Conservation (phyloP, 2,329 filamentous ascomycete species). For the Neophaeococcomyces mojaviensis region DNA sequence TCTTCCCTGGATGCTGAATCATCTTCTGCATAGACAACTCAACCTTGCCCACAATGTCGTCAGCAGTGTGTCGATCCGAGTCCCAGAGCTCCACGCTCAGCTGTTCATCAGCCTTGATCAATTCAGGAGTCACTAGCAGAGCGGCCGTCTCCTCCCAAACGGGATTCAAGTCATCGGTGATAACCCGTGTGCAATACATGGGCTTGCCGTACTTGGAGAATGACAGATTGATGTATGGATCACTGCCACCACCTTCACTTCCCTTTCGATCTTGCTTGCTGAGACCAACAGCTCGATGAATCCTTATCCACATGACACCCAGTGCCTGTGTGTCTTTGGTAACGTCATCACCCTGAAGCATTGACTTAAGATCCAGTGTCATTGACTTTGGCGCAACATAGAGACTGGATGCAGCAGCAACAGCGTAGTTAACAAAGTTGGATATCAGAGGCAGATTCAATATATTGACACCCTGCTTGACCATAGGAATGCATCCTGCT, state of each 20-base stretch:
- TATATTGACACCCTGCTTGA: conserved; percentile 84
- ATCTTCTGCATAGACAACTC: conserved; percentile 91
- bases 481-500: conserved; percentile 84
- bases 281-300: conserved; percentile 76
- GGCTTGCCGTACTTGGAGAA: conserved; percentile 97
- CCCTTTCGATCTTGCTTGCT: conserved; percentile 86
- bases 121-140: conserved; percentile 75
- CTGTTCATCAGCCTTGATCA: conserved; percentile 90
- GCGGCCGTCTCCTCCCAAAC: conserved; percentile 85
- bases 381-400: conserved; percentile 93
- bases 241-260: conserved; percentile 76
- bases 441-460: conserved; percentile 87
- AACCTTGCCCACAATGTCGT: conserved; percentile 91
- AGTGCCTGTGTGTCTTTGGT: conserved; percentile 77
- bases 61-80: conserved; percentile 82
- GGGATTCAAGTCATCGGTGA: conserved; percentile 88
- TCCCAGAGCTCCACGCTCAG: conserved; percentile 94
- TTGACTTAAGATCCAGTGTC: conserved; percentile 82
- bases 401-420: conserved; percentile 75
- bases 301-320: conserved; percentile 85
- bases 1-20: conserved; percentile 85
- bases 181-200: conserved; percentile 94
- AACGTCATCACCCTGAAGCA: conserved; percentile 85
- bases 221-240: conserved; percentile 89
- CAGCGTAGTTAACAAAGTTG: conserved; percentile 94